Evolutionary conservation across 306 rosid species (phyloP), one percentile per base, ranked within the genome.

Genomic region (Alnus glutinosa): DNA sequence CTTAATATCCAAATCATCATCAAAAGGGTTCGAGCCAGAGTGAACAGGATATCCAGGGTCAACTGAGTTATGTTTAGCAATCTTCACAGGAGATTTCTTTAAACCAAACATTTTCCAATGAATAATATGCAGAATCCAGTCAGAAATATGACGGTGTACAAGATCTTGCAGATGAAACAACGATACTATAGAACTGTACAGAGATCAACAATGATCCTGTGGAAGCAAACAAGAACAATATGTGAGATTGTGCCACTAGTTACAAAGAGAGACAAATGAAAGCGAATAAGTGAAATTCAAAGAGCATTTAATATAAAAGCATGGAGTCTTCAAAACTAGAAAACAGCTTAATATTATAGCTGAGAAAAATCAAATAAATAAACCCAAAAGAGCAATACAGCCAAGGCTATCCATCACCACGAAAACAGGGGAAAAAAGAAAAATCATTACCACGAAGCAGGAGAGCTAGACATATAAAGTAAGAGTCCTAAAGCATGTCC

Each of bases 81-180:
- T 18, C 88, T 83, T 91, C 36, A 90, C 49, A 58, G 94, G 98
- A 62, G 93, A 89, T 75, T 81, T 91, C 97, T 84, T 93, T 81
- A 82, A 83, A 72, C 90, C 92, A 79, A 86, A 91, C 99, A 95
- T 95, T 70, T 73, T 84, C 48, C 50, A 18, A 48, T 58, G 47
- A 74, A 14, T 52, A 66, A 59, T 50, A 70, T 19, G 81, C 78
- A 82, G 55, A 79, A 73, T 49, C 28, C 61, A 71, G 59, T 70
- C 72, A 51, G 47, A 46, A 57, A 7, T 59, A 52, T 62, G 34
- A 63, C 14, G 70, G 62, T 55, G 14, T 30, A 55, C 32, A 50
- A 82, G 79, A 47, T 77, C 32, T 32, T 82, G 79, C 71, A 69
- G 64, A 55, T 7, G 71, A 81, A 82, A 55, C 13, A 79, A 51